Conservation (phyloP, 2,329 filamentous ascomycete species). For the Chalaropsis ovoidea region DNA sequence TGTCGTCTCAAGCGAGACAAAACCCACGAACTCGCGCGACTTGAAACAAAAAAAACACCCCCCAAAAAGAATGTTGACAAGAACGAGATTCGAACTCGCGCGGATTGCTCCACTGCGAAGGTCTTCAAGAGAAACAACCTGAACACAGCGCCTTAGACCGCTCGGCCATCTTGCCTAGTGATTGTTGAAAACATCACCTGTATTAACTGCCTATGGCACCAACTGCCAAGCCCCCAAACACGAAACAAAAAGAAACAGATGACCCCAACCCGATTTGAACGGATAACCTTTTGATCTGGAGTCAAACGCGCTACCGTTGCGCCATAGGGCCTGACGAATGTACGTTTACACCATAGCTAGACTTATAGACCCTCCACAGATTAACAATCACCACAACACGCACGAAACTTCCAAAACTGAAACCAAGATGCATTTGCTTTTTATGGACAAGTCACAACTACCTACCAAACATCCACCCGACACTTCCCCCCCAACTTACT, state of each 20-base stretch:
- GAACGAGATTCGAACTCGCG: slow-evolving; percentile 29
- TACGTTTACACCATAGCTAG: background rate
- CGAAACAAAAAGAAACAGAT: background rate
- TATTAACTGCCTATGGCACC: no score
- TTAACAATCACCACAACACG: background rate
- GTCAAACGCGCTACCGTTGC: slow-evolving; percentile 25
- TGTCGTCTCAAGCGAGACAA: no score
- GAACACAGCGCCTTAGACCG: slow-evolving; percentile 16
- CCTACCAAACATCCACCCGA: background rate
- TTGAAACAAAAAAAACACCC: no score
- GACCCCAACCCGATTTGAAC: slow-evolving; percentile 25
- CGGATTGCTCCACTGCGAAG: slow-evolving; percentile 26
- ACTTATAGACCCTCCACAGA: background rate
- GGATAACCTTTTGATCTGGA: slow-evolving; percentile 24
- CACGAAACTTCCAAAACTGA: background rate
- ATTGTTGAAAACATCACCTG: background rate
- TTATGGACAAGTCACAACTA: background rate
- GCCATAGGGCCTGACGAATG: slow-evolving; percentile 16
- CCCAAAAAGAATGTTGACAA: slow-evolving; percentile 30
- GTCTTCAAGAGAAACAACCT: background rate
- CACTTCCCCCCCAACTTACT: background rate
- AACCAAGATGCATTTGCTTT: background rate
- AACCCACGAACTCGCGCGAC: no score
- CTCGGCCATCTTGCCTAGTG: slow-evolving; percentile 6
- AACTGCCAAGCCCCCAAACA: no score